Base-by-base conservation (phyloP, 495 filamentous ascomycete genomes). In the Chaetomium tenue region DNA sequence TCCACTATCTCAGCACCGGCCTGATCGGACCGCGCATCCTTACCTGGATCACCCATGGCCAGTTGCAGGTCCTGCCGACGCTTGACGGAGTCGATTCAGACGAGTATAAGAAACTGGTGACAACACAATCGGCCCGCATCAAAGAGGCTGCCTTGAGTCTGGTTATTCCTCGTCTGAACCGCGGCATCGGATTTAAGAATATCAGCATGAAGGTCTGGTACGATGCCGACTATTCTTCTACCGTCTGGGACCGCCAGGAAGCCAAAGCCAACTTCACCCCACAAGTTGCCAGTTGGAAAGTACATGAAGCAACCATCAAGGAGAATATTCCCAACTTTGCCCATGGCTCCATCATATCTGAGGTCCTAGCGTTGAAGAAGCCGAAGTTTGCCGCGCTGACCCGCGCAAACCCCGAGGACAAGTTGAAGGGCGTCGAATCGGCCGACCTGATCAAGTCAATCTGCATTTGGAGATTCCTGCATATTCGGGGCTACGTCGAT, bases 161-260 rank as follows among this genome's bases (percentile, higher is more conserved):
- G 11, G 75, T 97, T 22, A 85, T 91, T 4, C 88, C 89, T 50
- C 85, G 86, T 18, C 83, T 97, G 30, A 85, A 96, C 71, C 83
- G 92, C 54, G 93, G 86, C 65, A 94, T 92, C 68, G 84, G 89
- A 61, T 85, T 83, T 68, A 91, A 89, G 67, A 83, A 87, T 15
- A 87, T 98, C 67, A 81, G 79, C 28, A 85, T 93, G 62, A 85
- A 83, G 60, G 89, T 89, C 44, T 99, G 93, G 94, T 97, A 92
- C 72, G 89, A 92, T 64, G 83, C 88, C 54, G 86, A 81, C 28
- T 84, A 83, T 50, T 83, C 84, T 20, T 81, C 78, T 33, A 87
- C 82, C 12, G 82, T 94, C 60, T 88, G 86, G 66, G 86, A 89
- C 63, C 58, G 61, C 56, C 65, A 87, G 60, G 79, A 83, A 30